Evolutionary conservation across 768 basidiomycete species (phyloP).

Genomic region (Cubamyces lactineus): DNA sequence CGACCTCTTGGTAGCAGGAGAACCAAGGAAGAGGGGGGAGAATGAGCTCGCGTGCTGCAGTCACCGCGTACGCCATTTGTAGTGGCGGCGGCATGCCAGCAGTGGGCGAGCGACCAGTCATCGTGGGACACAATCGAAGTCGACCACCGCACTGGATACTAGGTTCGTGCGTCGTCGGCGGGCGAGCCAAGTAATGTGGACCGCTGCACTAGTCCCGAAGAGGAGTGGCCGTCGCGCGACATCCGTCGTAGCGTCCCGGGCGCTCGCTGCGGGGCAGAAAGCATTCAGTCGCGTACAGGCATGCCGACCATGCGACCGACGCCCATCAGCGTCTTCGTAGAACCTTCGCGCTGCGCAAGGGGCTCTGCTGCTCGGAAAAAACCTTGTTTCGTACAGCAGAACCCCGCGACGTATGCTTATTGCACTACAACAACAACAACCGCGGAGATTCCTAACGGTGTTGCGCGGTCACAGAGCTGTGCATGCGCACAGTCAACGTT

Average conservation of each 20-base stretch:
- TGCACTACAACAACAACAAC: not conserved
- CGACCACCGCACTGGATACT: not conserved
- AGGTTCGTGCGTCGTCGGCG: conserved; percentile 7
- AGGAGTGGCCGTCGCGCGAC: conserved; percentile 9
- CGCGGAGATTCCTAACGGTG: not conserved
- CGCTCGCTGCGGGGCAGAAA: not conserved
- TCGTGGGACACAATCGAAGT: conserved; percentile 11
- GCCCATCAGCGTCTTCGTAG: not conserved
- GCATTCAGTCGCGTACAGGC: conserved; percentile 11
- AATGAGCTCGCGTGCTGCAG: not conserved
- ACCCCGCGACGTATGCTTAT: too few relatives aligned
- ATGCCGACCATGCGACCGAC: conserved; percentile 15
- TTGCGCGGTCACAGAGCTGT: too few relatives aligned
- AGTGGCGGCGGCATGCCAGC: not conserved
- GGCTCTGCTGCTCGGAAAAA: not conserved
- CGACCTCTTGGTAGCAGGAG: too few relatives aligned
- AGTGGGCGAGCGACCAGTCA: not conserved
- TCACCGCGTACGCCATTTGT: not conserved
- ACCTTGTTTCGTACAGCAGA: too few relatives aligned
- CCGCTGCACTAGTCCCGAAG: conserved; percentile 6
- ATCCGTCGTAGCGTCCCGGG: not conserved
- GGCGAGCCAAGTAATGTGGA: conserved; percentile 12
- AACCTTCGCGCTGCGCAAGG: conserved; percentile 1
- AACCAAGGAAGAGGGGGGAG: too few relatives aligned
- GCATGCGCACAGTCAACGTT: too few relatives aligned